A percentile compares a stretch with the other conserved stretches of the same genome.
phyloP scores from a whole-genome alignment of 495 filamentous ascomycete species.

The Xylaria venustula region DNA sequence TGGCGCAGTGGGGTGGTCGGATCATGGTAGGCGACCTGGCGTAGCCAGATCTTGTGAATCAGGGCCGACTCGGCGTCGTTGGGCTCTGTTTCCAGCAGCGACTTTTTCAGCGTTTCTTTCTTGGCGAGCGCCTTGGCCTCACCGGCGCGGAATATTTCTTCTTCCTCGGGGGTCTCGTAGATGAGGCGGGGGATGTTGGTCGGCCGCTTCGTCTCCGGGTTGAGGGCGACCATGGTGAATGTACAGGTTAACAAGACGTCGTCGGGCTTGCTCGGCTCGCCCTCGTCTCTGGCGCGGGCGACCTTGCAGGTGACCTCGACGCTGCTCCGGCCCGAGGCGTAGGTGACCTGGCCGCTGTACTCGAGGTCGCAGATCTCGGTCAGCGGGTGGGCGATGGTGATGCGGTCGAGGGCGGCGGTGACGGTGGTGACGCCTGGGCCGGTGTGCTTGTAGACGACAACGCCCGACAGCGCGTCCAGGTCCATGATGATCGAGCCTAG shows the following conservation, averaged over 20 bases:
- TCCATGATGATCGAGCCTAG: slow-evolving; percentile 78
- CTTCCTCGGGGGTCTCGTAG: slow-evolving; percentile 70
- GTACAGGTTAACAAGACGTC: slow-evolving; percentile 76
- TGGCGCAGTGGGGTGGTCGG: slow-evolving; percentile 56
- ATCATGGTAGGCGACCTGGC: slow-evolving; percentile 67
- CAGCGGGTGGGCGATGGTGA: slow-evolving; percentile 70
- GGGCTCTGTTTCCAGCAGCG: slow-evolving; percentile 68
- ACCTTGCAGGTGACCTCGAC: slow-evolving; percentile 81
- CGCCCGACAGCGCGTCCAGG: slow-evolving; percentile 75
- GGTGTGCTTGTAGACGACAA: slow-evolving; percentile 81
- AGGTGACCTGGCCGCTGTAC: slow-evolving; percentile 76
- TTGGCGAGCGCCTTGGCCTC: slow-evolving; percentile 75
- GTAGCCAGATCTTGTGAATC: slow-evolving; percentile 78
- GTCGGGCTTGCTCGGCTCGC: slow-evolving; percentile 57
- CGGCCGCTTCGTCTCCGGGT: slow-evolving; percentile 69
- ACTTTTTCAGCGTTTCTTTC: slow-evolving; percentile 61
- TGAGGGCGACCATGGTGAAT: slow-evolving; percentile 80
- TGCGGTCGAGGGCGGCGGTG: slow-evolving; percentile 78
- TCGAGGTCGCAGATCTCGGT: slow-evolving; percentile 80
- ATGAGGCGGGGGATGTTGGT: slow-evolving; percentile 53
- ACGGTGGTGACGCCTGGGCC: slow-evolving; percentile 75
- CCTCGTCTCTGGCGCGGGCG: slow-evolving; percentile 58
- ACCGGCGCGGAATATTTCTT: slow-evolving; percentile 62
- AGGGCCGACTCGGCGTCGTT: slow-evolving; percentile 75
- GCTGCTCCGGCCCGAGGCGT: slow-evolving; percentile 74